Evolutionary conservation across 495 filamentous ascomycete species (phyloP).

Genomic region (Podospora tetraspora): DNA sequence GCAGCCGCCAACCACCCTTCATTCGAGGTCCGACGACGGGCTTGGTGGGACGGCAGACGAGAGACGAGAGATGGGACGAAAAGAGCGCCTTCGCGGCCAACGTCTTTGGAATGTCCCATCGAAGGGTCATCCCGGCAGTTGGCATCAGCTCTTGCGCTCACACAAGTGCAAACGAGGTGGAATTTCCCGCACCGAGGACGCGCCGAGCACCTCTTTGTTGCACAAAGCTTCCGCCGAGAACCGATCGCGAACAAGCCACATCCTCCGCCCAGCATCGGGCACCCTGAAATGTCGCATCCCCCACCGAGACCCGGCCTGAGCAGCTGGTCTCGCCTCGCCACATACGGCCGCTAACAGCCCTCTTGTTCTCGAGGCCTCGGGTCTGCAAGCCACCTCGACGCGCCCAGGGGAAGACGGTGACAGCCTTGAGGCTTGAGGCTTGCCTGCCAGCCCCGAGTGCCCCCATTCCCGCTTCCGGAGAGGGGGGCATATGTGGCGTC

Average conservation of each 20-base stretch:
- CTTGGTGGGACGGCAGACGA: not conserved
- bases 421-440: not conserved
- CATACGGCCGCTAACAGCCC: constrained; percentile 9
- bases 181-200: not conserved
- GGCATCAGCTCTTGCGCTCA: not conserved
- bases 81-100: not conserved
- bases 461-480: constrained; percentile 5
- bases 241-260: constrained; percentile 11
- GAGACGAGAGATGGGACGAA: not conserved
- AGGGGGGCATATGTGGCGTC: constrained; percentile 8
- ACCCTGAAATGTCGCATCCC: not conserved
- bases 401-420: not conserved
- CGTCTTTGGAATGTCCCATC: not conserved
- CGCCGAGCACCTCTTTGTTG: not conserved
- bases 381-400: not conserved
- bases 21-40: not conserved
- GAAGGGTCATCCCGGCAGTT: not conserved
- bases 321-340: not conserved
- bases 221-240: not conserved
- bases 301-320: not conserved
- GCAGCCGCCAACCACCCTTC: not conserved
- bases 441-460: not conserved
- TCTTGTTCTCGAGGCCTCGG: not conserved
- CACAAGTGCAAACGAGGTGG: not conserved
- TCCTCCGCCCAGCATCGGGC: not conserved